Evolutionary conservation across 139 green algal species (phyloP), one percentile per base, ranked within the genome.

Genomic region (Pedinophyceae sp.): DNA sequence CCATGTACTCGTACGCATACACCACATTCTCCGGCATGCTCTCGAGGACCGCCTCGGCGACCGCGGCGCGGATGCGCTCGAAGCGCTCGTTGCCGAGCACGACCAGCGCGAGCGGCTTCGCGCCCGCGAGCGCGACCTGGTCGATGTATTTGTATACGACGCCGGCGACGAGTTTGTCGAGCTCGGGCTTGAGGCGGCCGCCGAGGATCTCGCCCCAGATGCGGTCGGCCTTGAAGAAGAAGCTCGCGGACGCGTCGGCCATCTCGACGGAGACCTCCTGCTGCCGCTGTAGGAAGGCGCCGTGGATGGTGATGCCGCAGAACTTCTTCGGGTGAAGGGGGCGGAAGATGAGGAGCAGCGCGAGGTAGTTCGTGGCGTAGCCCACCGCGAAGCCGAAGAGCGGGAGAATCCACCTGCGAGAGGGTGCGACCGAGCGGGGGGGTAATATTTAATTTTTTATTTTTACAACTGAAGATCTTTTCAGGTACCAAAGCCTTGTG

Each of bases 261-360:
- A 76, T 66, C 34, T 61, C 29, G 10, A 27, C 51, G 48, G 58
- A 52, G 4, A 64, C 68, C 47, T 71, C 63, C 2, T 64, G 20
- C 39, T 76, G 68, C 27, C 68, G 48, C 55, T 65, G 65, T 22
- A 76, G 57, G 50, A 76, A 76, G 3, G 65, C 43, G 20, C 68
- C 68, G 48, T 76, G 68, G 13, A 66, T 28, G 22, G 51, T 68
- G 62, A 49, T 30, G 59, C 38, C 40, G 46, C 22, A 23, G 30
- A 63, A 2, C 25, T 60, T 52, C 20, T 54, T 30, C 4, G 68
- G 68, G 13, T 71, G 27, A 28, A 67, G 45, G 7, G 68, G 68
- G 20, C 58, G 22, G 47, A 76, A 76, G 48, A 76, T 76, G 22
- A 76, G 19, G 20, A 60, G 64, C 5, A 76, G 54, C 24, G 68